Base-by-base conservation (phyloP, 306 rosid species). In the Vigna trinervia region DNA sequence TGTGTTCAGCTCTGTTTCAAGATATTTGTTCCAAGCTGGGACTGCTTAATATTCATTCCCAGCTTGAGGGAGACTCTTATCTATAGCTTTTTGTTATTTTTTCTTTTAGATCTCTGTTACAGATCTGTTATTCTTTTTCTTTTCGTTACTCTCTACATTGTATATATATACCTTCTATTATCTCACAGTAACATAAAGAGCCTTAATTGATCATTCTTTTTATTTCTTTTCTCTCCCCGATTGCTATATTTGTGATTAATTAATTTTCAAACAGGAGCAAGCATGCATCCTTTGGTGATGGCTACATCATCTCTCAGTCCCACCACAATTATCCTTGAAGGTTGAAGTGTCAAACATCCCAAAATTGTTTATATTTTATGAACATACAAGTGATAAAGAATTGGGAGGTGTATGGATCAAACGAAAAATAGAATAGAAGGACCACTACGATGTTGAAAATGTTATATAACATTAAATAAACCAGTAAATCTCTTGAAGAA, bases 281-380 rank as follows among this genome's bases (percentile, higher is more conserved):
- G 5, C 34, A 46, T 17, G 59, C 51, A 51, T 14, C 69, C 45
- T 61, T 58, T 61, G 73, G 48, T 17, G 39, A 79, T 53, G 71
- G 71, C 15, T 50, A 48, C 36, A 34, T n/a, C 22, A 78, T 60
- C 71, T 59, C 57, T 50, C 46, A 60, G 62, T 71, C 20, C 22
- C 77, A 60, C 34, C 45, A 38, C 73, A 48, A 45, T 69, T 20
- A 11, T n/a, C 58, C 65, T 51, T 36, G 66, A 26, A 77, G 23
- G 63, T 77, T 14, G 34, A 34, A 48, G 63, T 46, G 63, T 62
- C 59, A 50, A 61, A 69, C 19, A 22, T 38, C 20, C 30, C 47
- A 74, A 74, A 45, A n/a, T 74, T 78, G 54, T 78, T 41, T 13
- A 14, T 60, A 60, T 30, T 28, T 60, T 28, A 60, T 28, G 11